Evolutionary conservation across 179 eudicot species (phyloP), one percentile per base, ranked within the genome.

Genomic region (Silene coronaria): DNA sequence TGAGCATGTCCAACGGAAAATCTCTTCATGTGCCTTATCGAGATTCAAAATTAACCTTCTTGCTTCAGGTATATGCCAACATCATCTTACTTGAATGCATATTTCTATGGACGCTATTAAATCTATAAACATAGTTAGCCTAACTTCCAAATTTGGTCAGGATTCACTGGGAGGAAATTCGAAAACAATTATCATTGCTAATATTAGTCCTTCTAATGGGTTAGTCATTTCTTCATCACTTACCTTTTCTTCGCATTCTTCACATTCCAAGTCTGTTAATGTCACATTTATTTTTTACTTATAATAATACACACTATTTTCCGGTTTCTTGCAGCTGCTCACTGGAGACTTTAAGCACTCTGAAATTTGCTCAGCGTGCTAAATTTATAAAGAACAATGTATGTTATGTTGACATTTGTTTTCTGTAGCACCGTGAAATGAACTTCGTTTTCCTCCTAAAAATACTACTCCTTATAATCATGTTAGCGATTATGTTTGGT

Each of bases 111-210:
- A 58, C 72, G 46, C 46, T 59, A 42, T 57, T 22, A 26, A n/a
- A 58, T 3, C 5, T 26, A 57, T 58, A 22, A 67, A 69, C 67
- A 53, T 78, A 8, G 62, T n/a, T 71, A 36, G 57, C 28, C 57
- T 53, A 12, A 64, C 12, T 26, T 24, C 70, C 48, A 38, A 42
- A 22, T 66, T 71, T 46, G 21, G 68, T 71, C 91, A 96, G 99
- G 99, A 96, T 81, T 96, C 98, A 67, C 86, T 96, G 46, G 99
- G 99, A 80, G 99, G 99, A 77, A 96, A 96, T 86, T 89, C 99
- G 59, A 96, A 96, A 81, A 96, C 99, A 46, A 88, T 76, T 30
- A 96, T 96, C 67, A 96, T 96, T 81, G 98, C 99, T 76, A 96
- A 96, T 82, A 86, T 96, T 28, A 93, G 96, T 82, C 99, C 99